Conservation (phyloP, 1,284 basidiomycete species). For the Vanrija sp. region DNA sequence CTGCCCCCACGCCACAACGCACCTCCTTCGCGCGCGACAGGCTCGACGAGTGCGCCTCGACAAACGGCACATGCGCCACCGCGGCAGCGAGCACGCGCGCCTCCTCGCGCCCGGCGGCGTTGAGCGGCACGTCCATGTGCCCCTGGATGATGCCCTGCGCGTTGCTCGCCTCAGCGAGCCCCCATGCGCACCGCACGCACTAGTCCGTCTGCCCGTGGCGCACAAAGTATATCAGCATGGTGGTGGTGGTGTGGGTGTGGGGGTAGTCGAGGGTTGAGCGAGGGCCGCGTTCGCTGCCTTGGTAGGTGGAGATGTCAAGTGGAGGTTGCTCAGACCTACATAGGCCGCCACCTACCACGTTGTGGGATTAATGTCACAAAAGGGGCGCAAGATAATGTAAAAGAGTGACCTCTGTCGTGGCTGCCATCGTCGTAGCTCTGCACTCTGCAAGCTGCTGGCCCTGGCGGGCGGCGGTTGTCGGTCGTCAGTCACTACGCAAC, state of each 20-base stretch:
- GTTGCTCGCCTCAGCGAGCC: constrained; percentile 30
- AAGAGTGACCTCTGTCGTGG: too few species aligned
- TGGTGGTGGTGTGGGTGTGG: neutral
- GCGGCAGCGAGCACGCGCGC: constrained; percentile 24
- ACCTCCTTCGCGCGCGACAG: constrained; percentile 42
- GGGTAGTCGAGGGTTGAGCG: too few species aligned
- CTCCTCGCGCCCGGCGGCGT: constrained; percentile 37
- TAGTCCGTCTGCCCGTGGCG: constrained; percentile 47
- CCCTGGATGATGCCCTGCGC: constrained; percentile 45
- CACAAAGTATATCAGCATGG: constrained; percentile 36
- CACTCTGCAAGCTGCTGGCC: too few species aligned
- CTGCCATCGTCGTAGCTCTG: too few species aligned
- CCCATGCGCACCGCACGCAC: constrained; percentile 22
- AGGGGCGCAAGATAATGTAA: neutral
- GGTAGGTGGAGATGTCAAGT: neutral
- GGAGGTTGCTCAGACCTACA: too few species aligned
- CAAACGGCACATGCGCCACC: constrained; percentile 24
- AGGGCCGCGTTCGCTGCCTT: neutral
- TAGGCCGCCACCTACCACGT: too few species aligned
- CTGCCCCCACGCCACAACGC: neutral
- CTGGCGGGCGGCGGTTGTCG: neutral
- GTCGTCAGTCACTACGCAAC: neutral
- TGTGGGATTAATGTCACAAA: too few species aligned
- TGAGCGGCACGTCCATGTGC: constrained; percentile 43
- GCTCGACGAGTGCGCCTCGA: constrained; percentile 28